A percentile compares a stretch with the other conserved stretches of the same genome.
phyloP scores from a whole-genome alignment of 75 land plant species.

The Pinus tabuliformis region DNA sequence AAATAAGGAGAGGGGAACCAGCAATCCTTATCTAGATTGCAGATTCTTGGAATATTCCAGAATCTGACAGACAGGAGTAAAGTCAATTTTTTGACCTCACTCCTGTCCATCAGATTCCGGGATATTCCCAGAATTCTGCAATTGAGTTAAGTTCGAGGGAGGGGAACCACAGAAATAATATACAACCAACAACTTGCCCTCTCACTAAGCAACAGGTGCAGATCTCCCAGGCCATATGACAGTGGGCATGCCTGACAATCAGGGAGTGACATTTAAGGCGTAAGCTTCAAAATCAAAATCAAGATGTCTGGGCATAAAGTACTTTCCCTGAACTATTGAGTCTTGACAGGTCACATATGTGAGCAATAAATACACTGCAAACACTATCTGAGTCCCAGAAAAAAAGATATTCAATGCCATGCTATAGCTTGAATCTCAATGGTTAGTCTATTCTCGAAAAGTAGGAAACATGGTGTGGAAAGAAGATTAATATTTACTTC shows the following conservation, averaged over 20 bases:
- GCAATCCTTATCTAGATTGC: too few relatives aligned
- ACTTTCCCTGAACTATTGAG: too few relatives aligned
- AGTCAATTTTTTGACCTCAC: too few relatives aligned
- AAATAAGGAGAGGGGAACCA: not conserved
- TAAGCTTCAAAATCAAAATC: not conserved
- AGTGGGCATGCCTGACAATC: too few relatives aligned
- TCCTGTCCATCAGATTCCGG: too few relatives aligned
- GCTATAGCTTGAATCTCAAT: not conserved
- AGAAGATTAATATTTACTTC: not conserved
- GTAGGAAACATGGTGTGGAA: not conserved
- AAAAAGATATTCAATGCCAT: not conserved
- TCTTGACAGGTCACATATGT: too few relatives aligned
- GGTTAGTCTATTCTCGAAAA: not conserved
- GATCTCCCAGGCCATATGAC: too few relatives aligned
- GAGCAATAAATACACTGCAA: not conserved
- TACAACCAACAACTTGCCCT: not conserved
- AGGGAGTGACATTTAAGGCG: not conserved
- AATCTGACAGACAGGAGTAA: too few relatives aligned
- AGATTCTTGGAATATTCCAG: too few relatives aligned
- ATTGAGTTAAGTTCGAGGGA: not conserved
- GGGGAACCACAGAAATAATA: not conserved
- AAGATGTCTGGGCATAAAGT: not conserved
- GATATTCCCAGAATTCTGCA: too few relatives aligned
- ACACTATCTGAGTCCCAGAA: not conserved
- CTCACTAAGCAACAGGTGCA: not conserved